Evolutionary conservation across 208 protist genomes (phyloP), one percentile per base, ranked within the genome.

Genomic region (Angomonas deanei): DNA sequence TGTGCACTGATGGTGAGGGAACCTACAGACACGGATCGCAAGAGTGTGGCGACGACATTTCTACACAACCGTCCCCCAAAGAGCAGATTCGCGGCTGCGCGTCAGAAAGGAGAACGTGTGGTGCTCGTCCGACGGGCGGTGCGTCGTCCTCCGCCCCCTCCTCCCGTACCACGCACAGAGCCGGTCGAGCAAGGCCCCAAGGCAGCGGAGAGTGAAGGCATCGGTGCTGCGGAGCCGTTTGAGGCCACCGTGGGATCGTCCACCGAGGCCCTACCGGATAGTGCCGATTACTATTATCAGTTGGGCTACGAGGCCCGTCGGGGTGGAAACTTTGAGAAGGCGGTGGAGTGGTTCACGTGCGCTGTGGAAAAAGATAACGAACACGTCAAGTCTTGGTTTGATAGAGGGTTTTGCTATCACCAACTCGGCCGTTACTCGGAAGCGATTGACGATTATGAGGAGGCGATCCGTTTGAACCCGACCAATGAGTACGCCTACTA

Each of bases 361-460:
- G 92, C 91, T 1, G 57, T 98, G 32, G 49, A 79, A 49, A 60
- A 86, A 23, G 64, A 93, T 46, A 75, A 88, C 8, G 53, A 62
- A 1, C 87, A 96, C 70, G 93, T 96, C 69, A 94, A 89, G 47
- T 84, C 91, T 1, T 68, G 88, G 49, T 97, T 97, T 66, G 97
- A 97, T 59, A 72, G 93, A 26, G 93, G 82, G 26, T 96, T 96
- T 62, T 88, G 78, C 58, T 74, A 82, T 42, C 84, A 79, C 68
- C 82, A 82, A 66, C 66, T 86, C 58, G 86, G 72, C 17, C 33
- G 87, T 28, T 92, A 82, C 57, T 39, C 70, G 21, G 38, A 13
- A 5, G 90, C 90, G 27, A 80, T 97, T 55, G 52, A 64, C 15
- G 84, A 97, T 62, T 98, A 96, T 70, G 61, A 64, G 24, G 24